Evolutionary conservation across 768 basidiomycete species (phyloP).

Genomic region (Amanita phalloides): DNA sequence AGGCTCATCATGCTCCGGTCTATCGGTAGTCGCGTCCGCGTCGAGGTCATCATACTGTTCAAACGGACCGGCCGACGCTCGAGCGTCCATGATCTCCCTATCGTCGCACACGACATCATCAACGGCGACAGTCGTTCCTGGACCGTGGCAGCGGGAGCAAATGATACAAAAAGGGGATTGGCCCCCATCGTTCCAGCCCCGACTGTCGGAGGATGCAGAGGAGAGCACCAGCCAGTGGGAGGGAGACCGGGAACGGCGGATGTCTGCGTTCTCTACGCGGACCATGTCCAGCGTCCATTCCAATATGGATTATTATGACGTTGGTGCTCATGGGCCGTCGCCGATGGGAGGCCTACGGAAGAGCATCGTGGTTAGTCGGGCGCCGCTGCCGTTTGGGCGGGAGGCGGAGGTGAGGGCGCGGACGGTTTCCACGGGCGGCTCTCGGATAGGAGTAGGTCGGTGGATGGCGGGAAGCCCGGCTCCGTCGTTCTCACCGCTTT

Average conservation of each 20-base stretch:
- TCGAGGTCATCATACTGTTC: not conserved
- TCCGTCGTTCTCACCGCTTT: not conserved
- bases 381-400: not conserved
- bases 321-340: not conserved
- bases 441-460: not conserved
- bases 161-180: not conserved
- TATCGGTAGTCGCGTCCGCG: not conserved
- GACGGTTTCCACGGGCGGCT: constrained; percentile 1
- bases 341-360: not conserved
- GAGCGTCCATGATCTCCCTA: not conserved
- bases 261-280: not conserved
- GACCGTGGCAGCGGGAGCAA: constrained; percentile 5
- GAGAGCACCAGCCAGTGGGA: not conserved
- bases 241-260: not conserved
- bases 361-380: not conserved
- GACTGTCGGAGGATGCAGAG: not conserved
- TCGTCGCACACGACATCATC: constrained; percentile 2
- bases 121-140: constrained; percentile 4
- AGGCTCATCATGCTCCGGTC: not conserved
- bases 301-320: not conserved
- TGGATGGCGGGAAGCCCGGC: not conserved
- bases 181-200: not conserved
- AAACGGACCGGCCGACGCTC: not conserved
- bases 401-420: constrained; percentile 1
- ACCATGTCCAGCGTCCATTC: not conserved